A percentile compares a stretch with the other conserved stretches of the same genome.
Evolutionary conservation across 1,284 basidiomycete genomes (phyloP).

Genomic region (Cryptococcus sp.): DNA sequence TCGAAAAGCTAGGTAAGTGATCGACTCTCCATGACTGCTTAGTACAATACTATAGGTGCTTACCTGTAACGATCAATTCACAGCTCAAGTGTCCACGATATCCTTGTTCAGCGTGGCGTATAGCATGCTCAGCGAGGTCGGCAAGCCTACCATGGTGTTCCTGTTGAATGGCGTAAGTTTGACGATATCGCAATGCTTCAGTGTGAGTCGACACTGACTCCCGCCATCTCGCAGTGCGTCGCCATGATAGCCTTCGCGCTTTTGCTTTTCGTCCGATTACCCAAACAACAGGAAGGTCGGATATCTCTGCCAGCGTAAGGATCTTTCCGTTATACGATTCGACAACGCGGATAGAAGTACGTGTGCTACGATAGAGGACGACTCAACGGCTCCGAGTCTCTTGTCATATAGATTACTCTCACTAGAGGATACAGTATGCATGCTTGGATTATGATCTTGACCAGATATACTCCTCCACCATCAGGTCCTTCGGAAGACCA

Average conservation of each 20-base stretch:
- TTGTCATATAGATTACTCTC: no score
- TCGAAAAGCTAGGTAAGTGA: slow-evolving; percentile 44
- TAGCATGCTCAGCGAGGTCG: slow-evolving; percentile 33
- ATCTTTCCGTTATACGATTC: no score
- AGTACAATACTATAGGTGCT: not conserved
- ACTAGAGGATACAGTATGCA: no score
- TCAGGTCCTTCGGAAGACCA: no score
- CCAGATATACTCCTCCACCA: no score
- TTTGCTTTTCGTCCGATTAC: slow-evolving; percentile 42
- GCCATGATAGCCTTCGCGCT: slow-evolving; percentile 40
- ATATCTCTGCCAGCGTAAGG: no score
- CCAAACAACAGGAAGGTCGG: slow-evolving; percentile 6
- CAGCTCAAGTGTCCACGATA: slow-evolving; percentile 40
- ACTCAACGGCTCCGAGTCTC: no score
- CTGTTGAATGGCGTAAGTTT: slow-evolving; percentile 39
- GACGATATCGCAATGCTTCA: not conserved
- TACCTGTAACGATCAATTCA: not conserved
- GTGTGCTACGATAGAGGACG: no score
- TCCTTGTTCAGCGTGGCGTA: slow-evolving; percentile 43
- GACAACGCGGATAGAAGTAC: no score
- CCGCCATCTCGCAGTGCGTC: slow-evolving; percentile 17
- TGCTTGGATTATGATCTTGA: no score
- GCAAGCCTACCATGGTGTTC: slow-evolving; percentile 39
- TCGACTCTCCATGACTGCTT: no score
- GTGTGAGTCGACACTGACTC: not conserved